Evolutionary conservation across 2,329 filamentous ascomycete genomes (phyloP).

Genomic region (Hypoxylon rubiginosum): DNA sequence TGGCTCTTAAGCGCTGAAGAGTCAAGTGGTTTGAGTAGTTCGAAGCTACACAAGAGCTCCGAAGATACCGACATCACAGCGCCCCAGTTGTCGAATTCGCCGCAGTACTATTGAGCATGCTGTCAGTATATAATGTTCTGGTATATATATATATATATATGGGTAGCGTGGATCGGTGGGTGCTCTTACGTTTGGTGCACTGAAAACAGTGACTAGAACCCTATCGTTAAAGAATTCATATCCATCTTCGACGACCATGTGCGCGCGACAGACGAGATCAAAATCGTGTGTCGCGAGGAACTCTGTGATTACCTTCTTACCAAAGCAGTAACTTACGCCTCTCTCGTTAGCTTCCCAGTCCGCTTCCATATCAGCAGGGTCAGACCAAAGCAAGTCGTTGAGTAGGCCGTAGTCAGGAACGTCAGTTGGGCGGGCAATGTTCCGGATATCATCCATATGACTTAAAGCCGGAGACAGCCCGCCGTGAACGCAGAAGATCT

Average conservation of each 20-base stretch:
- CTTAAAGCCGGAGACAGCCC: constrained; percentile 91
- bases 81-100: constrained; percentile 99
- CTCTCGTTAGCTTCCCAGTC: constrained; percentile 99
- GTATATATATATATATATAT: constrained; percentile 37
- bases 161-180: not conserved
- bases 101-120: constrained; percentile 79
- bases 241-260: constrained; percentile 99
- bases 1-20: constrained; percentile 97
- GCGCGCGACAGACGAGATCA: constrained; percentile 94
- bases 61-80: constrained; percentile 98
- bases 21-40: constrained; percentile 94
- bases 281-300: constrained; percentile 96
- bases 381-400: constrained; percentile 96
- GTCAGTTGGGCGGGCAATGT: constrained; percentile 95
- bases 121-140: constrained; percentile 41
- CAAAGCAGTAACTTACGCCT: constrained; percentile 98
- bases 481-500: constrained; percentile 98
- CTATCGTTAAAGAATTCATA: constrained; percentile 99
- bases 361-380: constrained; percentile 96
- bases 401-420: constrained; percentile 96
- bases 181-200: constrained; percentile 90
- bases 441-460: constrained; percentile 98
- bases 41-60: constrained; percentile 95
- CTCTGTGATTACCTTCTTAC: constrained; percentile 97
- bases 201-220: constrained; percentile 96